Percentiles rank a stretch among this genome's conserved stretches.
Evolutionary conservation across 2,329 filamentous ascomycete species (phyloP).

Genomic region (Periconia sp.): DNA sequence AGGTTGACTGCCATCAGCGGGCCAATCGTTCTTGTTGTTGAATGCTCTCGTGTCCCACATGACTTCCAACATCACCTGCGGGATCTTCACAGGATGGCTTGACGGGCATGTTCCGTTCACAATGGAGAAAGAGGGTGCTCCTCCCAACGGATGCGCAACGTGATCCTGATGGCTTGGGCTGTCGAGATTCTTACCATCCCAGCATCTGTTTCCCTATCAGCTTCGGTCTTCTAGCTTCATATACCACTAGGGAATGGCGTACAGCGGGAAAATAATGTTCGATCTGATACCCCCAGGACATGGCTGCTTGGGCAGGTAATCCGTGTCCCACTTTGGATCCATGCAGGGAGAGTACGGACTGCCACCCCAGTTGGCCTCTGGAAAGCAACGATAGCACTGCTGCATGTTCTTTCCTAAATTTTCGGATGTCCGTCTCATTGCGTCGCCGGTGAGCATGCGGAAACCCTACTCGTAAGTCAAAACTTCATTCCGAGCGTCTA

Average conservation of each 20-base stretch:
- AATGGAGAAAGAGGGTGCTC: slow-evolving; percentile 27
- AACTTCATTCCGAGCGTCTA: not conserved
- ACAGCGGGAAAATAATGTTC: slow-evolving; percentile 55
- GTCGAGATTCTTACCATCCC: slow-evolving; percentile 56
- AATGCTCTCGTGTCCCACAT: slow-evolving; percentile 47
- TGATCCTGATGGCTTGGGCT: slow-evolving; percentile 61
- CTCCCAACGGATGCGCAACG: slow-evolving; percentile 36
- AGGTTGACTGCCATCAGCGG: slow-evolving; percentile 19
- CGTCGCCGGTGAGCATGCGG: slow-evolving; percentile 26
- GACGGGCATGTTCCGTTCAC: slow-evolving; percentile 45
- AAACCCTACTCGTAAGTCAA: slow-evolving; percentile 15
- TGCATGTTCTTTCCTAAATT: slow-evolving; percentile 23
- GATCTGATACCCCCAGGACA: slow-evolving; percentile 53
- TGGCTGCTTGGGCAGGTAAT: slow-evolving; percentile 43
- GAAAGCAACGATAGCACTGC: slow-evolving; percentile 26
- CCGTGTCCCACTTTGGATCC: slow-evolving; percentile 36
- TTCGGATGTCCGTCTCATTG: slow-evolving; percentile 21
- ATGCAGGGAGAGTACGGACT: slow-evolving; percentile 22
- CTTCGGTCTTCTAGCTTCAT: slow-evolving; percentile 41
- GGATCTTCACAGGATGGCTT: slow-evolving; percentile 50
- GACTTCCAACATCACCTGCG: slow-evolving; percentile 52
- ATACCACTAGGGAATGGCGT: slow-evolving; percentile 3
- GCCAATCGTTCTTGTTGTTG: slow-evolving; percentile 22
- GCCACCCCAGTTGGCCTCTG: slow-evolving; percentile 21
- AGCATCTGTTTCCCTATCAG: slow-evolving; percentile 30